Base-by-base conservation (phyloP, 2,329 filamentous ascomycete genomes). In the Acephala macrosclerotiorum region DNA sequence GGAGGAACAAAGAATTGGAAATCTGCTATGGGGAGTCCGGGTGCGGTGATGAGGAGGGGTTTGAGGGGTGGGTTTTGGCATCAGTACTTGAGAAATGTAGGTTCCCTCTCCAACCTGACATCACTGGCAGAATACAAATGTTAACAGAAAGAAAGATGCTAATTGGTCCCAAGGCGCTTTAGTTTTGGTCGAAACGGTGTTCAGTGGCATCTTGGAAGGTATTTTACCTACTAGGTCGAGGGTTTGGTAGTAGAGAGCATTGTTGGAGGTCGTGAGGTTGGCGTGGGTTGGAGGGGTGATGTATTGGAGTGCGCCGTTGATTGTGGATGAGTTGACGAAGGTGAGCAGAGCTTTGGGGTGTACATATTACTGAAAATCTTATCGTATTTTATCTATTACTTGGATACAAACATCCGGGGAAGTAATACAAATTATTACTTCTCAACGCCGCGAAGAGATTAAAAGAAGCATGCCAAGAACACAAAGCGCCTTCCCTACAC, bases 61-160 rank as follows among this genome's bases (percentile, higher is more conserved):
- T 56, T 69, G 42, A 53, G 64, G 42, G 67, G 67, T 8, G 57
- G 18, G 14, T 57, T 58, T 36, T 66, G 67, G 67, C 64, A 66
- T 57, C 64, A 69, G n/a, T 40, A 63, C 7, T 63, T 66, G 14
- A 42, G 64, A 12, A 55, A 65, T 42, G 67, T 69, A 45, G 47
- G 64, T 65, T 7, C 12, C 22, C 7, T n/a, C 42, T n/a, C n/a
- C n/a, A n/a, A n/a, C n/a, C n/a, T n/a, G n/a, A n/a, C n/a, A n/a
- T n/a, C n/a, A n/a, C n/a, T n/a, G n/a, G n/a, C n/a, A n/a, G n/a
- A n/a, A n/a, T n/a, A n/a, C n/a, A n/a, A n/a, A 26, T 55, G 20
- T 38, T 61, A 35, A 63, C 35, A 12, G 3, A 16, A 33, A 16
- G 16, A 35, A n/a, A 67, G 66, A 55, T 67, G 6, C 53, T 67